Base-by-base conservation (phyloP, 192 early-diverging fungal species). In the Cetraspora pellucida region DNA sequence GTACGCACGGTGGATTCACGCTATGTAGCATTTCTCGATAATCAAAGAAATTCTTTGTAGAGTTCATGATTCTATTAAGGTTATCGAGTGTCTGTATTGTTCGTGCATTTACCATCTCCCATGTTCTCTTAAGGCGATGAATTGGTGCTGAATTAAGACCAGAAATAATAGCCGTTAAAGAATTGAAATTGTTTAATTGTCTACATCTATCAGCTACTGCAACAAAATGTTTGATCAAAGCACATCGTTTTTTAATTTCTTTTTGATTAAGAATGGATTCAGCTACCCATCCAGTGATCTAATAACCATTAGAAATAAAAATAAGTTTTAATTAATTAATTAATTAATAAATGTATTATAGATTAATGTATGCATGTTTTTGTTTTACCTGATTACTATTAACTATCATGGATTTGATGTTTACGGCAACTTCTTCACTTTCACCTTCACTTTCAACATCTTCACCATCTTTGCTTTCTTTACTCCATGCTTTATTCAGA, bases 101-200 rank as follows among this genome's bases (percentile, higher is more conserved):
- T 70, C 89, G 89, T 43, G 85, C 80, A 57, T 87, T 87, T 2
- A 88, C 83, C 25, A 86, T 67, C 54, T 97, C 95, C 95, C 96
- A 97, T 2, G 98, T 97, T 47, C 94, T 89, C 10, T 90, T 93
- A 50, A 98, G 83, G 25, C 98, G 91, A 82, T 93, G 91, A 58
- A 99, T 89, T 4, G 95, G 90, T 2, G 94, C 93, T 5, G 93
- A 92, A 46, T 95, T 93, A 75, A 99, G 90, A 10, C 93, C 95
- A 37, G 95, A 94, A 10, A 96, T 87, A 43, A 98, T 93, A 6
- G 96, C 90, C 85, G 94, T 95, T 46, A 97, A 87, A 11, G 95
- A 93, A 81, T 95, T 96, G 78, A 95, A 99, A 87, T 98, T 99
- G 84, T 99, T 97, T 16, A 98, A 81, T 9, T 59, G 61, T 57